Conservation (phyloP, 805 yeast genomes). For the Komagataella kurtzmanii region DNA sequence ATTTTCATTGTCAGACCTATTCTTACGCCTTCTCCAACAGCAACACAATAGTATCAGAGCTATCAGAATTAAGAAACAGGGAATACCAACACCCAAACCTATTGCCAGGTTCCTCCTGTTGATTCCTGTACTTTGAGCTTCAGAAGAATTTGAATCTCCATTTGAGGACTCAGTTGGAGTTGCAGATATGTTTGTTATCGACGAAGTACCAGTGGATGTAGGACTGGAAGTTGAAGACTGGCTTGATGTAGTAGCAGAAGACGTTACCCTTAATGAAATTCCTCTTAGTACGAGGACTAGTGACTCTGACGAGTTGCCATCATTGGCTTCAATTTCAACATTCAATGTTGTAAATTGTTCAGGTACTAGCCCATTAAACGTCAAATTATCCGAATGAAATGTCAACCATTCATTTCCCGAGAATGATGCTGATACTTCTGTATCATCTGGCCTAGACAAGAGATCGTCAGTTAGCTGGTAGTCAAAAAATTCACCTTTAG, state of each 20-base stretch:
- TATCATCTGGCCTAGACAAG: conserved; percentile 39
- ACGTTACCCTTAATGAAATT: conserved; percentile 16
- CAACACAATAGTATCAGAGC: conserved; percentile 38
- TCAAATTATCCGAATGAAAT: conserved; percentile 44
- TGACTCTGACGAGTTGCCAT: conserved; percentile 21
- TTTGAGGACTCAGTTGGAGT: conserved; percentile 13
- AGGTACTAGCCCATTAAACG: conserved; percentile 61
- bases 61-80: conserved; percentile 39
- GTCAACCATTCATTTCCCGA: conserved; percentile 45
- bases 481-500: conserved; percentile 45
- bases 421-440: conserved; percentile 32
- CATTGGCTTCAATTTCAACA: conserved; percentile 23
- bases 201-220: conserved; percentile 15
- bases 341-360: conserved; percentile 24
- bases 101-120: conserved; percentile 58
- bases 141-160: conserved; percentile 15
- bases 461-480: conserved; percentile 39
- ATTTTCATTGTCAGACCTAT: conserved; percentile 17
- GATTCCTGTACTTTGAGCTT: conserved; percentile 6
- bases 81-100: conserved; percentile 83
- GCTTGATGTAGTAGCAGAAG: conserved; percentile 11
- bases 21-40: conserved; percentile 31
- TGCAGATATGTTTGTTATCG: conserved; percentile 15
- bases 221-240: conserved; percentile 15
- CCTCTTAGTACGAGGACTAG: conserved; percentile 41